Percentiles rank a stretch among this genome's conserved stretches.
Conservation (phyloP, 495 filamentous ascomycete genomes). For the Penicillium samsonianum region DNA sequence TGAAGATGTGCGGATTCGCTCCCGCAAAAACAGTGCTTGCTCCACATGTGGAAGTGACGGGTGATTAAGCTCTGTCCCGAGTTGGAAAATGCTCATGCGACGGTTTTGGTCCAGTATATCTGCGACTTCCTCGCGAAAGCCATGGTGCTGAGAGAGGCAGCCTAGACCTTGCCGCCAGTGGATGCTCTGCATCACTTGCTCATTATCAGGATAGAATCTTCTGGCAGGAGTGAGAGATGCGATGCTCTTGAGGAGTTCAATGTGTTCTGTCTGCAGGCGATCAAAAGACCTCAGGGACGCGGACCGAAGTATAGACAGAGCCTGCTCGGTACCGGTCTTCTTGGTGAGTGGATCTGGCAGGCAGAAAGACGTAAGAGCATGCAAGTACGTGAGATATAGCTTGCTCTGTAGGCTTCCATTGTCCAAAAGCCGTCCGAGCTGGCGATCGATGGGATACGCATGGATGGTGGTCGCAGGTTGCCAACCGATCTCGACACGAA, state of each 20-base stretch:
- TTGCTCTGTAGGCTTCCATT: constrained; percentile 56
- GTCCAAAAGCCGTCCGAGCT: constrained; percentile 53
- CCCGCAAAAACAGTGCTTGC: not conserved
- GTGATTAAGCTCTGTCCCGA: not conserved
- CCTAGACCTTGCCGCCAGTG: constrained; percentile 1
- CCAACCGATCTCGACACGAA: constrained; percentile 41
- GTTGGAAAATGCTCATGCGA: constrained; percentile 1
- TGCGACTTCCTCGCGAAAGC: constrained; percentile 10
- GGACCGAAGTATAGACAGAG: constrained; percentile 49
- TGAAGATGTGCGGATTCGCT: constrained; percentile 44
- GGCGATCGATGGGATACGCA: constrained; percentile 49
- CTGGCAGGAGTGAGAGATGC: constrained; percentile 49
- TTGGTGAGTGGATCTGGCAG: constrained; percentile 58
- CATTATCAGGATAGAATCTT: constrained; percentile 55
- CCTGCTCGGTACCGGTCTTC: constrained; percentile 64
- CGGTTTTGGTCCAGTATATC: not conserved
- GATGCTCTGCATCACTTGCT: constrained; percentile 18
- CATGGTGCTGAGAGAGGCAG: constrained; percentile 10
- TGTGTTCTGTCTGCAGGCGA: not conserved
- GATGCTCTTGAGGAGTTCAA: constrained; percentile 45
- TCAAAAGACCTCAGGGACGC: constrained; percentile 54
- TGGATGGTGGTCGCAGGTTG: constrained; percentile 23
- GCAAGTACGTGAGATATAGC: constrained; percentile 56
- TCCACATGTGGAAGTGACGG: constrained; percentile 1
- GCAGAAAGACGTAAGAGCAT: constrained; percentile 62